Conservation (phyloP, 2,329 filamentous ascomycete genomes). For the Aspergillus quadricinctus region DNA sequence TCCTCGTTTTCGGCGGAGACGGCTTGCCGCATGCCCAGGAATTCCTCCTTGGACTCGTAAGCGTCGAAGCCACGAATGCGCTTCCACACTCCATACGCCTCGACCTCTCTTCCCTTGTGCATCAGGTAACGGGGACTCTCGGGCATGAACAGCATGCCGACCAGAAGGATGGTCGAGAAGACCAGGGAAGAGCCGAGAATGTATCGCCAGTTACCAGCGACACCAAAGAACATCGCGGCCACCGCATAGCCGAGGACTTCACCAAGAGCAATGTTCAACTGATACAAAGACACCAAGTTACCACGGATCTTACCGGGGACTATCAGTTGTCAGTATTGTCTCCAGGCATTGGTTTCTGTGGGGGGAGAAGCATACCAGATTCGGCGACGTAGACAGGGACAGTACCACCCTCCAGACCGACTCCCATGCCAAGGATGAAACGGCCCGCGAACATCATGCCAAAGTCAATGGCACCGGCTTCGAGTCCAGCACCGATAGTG, state of each 20-base stretch:
- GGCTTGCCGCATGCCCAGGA: slow-evolving; percentile 66
- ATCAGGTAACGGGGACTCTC: slow-evolving; percentile 66
- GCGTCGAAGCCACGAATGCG: slow-evolving; percentile 60
- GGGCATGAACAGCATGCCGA: slow-evolving; percentile 67
- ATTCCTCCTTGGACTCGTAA: slow-evolving; percentile 61
- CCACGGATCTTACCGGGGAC: slow-evolving; percentile 64
- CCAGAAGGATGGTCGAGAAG: slow-evolving; percentile 60
- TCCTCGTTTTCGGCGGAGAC: slow-evolving; percentile 56
- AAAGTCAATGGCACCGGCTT: slow-evolving; percentile 64
- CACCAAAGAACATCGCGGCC: slow-evolving; percentile 67
- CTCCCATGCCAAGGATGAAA: slow-evolving; percentile 65
- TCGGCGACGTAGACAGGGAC: slow-evolving; percentile 73
- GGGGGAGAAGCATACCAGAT: no score
- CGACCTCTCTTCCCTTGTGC: slow-evolving; percentile 59
- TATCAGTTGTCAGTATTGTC: slow-evolving; percentile 19
- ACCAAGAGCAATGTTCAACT: slow-evolving; percentile 71
- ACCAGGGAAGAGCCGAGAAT: slow-evolving; percentile 69
- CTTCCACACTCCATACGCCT: slow-evolving; percentile 67
- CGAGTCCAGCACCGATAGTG: slow-evolving; percentile 64
- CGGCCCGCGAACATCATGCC: slow-evolving; percentile 67
- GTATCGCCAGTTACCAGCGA: slow-evolving; percentile 67
- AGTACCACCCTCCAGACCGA: slow-evolving; percentile 69
- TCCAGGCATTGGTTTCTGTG: no score
- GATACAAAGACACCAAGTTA: slow-evolving; percentile 69
- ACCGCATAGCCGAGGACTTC: slow-evolving; percentile 71